phyloP scores from a whole-genome alignment of 495 filamentous ascomycete species.

The Penicillium flavigenum region DNA sequence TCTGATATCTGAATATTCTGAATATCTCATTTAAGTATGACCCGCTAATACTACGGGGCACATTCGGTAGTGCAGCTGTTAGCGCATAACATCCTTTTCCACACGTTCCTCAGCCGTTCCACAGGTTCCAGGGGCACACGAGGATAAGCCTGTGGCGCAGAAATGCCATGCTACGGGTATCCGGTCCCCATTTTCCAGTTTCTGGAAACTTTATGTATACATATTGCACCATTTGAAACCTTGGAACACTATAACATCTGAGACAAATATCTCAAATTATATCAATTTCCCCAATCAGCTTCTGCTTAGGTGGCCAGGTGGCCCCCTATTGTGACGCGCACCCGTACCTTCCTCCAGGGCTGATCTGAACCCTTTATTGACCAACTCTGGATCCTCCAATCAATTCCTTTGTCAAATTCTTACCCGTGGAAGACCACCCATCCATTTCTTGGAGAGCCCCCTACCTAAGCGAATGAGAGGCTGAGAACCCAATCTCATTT shows the following conservation, averaged over 20 bases:
- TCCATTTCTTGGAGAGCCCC: not conserved
- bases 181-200: slow-evolving; percentile 6
- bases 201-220: slow-evolving; percentile 1
- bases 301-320: not conserved
- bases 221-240: not conserved
- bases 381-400: slow-evolving; percentile 6
- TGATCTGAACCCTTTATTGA: slow-evolving; percentile 1
- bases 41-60: slow-evolving; percentile 6
- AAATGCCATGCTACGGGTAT: slow-evolving; percentile 4
- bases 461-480: not conserved
- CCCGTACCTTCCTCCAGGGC: not conserved
- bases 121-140: slow-evolving; percentile 10
- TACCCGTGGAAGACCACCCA: not conserved
- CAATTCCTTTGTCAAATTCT: not conserved
- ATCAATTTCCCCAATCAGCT: not conserved
- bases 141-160: slow-evolving; percentile 12
- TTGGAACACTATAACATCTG: not conserved
- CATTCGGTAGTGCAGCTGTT: slow-evolving; percentile 10
- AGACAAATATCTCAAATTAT: not conserved
- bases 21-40: not conserved
- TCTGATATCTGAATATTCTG: not conserved
- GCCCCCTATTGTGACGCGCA: not conserved
- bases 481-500: not conserved
- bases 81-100: slow-evolving; percentile 9
- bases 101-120: slow-evolving; percentile 12